Evolutionary conservation across 2,329 filamentous ascomycete genomes (phyloP).

Genomic region (Anthostomella pinea): DNA sequence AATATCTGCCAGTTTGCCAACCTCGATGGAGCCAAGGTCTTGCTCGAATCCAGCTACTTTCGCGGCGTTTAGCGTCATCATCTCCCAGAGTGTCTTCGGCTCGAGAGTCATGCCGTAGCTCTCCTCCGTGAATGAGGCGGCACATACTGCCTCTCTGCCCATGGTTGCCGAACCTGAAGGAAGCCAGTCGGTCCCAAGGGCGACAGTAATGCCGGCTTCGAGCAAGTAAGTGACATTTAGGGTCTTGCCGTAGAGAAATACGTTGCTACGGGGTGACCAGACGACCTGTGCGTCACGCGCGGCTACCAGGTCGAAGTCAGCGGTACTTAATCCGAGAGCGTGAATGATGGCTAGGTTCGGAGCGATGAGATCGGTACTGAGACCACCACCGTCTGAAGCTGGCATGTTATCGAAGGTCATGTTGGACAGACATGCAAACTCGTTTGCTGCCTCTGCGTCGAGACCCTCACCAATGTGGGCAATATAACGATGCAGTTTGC

Average conservation of each 20-base stretch:
- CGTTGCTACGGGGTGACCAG: constrained; percentile 30
- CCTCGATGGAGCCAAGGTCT: constrained; percentile 39
- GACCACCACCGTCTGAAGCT: constrained; percentile 15
- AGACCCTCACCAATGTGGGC: constrained; percentile 30
- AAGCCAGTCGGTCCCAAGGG: constrained; percentile 31
- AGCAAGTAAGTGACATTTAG: constrained; percentile 26
- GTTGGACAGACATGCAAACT: constrained; percentile 28
- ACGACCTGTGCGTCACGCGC: constrained; percentile 26
- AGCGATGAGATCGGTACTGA: constrained; percentile 26
- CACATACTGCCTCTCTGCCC: constrained; percentile 24
- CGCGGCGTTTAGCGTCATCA: constrained; percentile 44
- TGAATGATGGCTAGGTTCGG: constrained; percentile 28
- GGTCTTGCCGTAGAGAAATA: constrained; percentile 29
- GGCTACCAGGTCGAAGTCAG: constrained; percentile 27
- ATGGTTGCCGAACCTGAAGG: constrained; percentile 29
- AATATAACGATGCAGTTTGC: constrained; percentile 21
- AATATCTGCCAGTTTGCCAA: constrained; percentile 42
- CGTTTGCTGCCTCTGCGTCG: constrained; percentile 26
- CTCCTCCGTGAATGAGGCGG: constrained; percentile 8
- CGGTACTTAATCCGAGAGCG: constrained; percentile 22
- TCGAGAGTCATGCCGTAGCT: constrained; percentile 12
- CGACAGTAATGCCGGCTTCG: constrained; percentile 24
- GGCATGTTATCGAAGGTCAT: constrained; percentile 21
- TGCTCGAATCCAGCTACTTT: constrained; percentile 37
- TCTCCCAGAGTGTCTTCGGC: constrained; percentile 27